Evolutionary conservation across 768 basidiomycete species (phyloP).

Genomic region (Podaxis sp.): DNA sequence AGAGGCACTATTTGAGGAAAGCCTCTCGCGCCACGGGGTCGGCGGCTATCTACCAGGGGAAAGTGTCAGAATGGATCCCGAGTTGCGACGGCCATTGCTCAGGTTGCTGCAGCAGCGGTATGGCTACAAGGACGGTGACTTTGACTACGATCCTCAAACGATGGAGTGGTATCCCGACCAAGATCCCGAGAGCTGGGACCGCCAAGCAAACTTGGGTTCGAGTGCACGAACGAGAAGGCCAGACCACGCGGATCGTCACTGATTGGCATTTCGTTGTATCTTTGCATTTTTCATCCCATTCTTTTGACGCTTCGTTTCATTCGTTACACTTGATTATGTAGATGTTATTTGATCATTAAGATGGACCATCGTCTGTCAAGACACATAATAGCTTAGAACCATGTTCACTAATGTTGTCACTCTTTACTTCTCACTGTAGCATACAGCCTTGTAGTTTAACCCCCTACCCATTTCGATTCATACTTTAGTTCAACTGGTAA

Average conservation of each 20-base stretch:
- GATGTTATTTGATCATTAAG: not conserved
- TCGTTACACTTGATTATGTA: not conserved
- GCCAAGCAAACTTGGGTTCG: constrained; percentile 43
- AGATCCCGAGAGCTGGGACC: constrained; percentile 63
- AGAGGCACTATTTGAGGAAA: constrained; percentile 86
- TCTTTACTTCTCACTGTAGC: constrained; percentile 8
- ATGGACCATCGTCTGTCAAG: not conserved
- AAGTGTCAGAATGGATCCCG: constrained; percentile 86
- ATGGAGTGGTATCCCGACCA: constrained; percentile 73
- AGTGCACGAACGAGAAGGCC: constrained; percentile 33
- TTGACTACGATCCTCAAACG: constrained; percentile 65
- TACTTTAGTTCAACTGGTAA: not conserved
- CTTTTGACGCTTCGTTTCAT: not conserved
- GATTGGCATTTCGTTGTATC: not conserved
- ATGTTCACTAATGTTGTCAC: constrained; percentile 7
- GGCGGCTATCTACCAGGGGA: constrained; percentile 85
- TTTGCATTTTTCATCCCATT: not conserved
- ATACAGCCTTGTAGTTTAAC: constrained; percentile 7
- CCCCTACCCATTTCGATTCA: not conserved
- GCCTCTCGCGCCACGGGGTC: constrained; percentile 73
- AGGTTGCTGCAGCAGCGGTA: constrained; percentile 71
- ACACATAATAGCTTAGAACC: not conserved
- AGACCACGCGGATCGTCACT: constrained; percentile 22
- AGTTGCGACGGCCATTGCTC: constrained; percentile 77
- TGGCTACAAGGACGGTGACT: constrained; percentile 82